Evolutionary conservation across 2,329 filamentous ascomycete genomes (phyloP).

Genomic region (Ophiosphaerella herpotricha): DNA sequence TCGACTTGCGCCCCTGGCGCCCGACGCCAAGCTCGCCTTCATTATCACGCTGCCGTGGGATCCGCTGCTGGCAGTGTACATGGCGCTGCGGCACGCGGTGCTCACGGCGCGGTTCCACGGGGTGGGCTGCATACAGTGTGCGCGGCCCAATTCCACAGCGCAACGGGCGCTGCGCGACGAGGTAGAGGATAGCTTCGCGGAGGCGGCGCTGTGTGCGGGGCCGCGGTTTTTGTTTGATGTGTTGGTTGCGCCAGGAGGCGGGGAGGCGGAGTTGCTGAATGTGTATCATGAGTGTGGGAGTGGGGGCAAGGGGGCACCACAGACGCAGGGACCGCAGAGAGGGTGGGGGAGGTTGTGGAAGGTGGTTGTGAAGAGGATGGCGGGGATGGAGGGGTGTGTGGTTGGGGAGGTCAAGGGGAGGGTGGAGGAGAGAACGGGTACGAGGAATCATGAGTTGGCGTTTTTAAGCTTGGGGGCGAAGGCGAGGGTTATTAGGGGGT

Average conservation of each 20-base stretch:
- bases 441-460: slow-evolving; percentile 23
- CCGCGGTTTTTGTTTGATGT: slow-evolving; percentile 31
- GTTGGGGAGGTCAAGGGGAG: slow-evolving; percentile 24
- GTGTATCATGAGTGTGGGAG: slow-evolving; percentile 34
- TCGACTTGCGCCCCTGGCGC: slow-evolving; percentile 15
- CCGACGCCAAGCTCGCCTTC: slow-evolving; percentile 20
- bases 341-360: slow-evolving; percentile 24
- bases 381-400: slow-evolving; percentile 18
- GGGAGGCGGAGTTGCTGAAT: slow-evolving; percentile 19
- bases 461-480: slow-evolving; percentile 31
- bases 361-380: slow-evolving; percentile 32
- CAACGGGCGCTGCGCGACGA: slow-evolving; percentile 34
- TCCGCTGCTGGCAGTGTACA: slow-evolving; percentile 33
- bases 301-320: slow-evolving; percentile 17
- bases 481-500: slow-evolving; percentile 27
- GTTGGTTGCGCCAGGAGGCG: slow-evolving; percentile 4
- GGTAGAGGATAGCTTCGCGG: slow-evolving; percentile 36
- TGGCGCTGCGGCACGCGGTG: slow-evolving; percentile 31
- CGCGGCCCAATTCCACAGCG: slow-evolving; percentile 38
- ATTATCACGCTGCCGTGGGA: slow-evolving; percentile 28
- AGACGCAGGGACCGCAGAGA: slow-evolving; percentile 33
- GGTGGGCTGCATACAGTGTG: slow-evolving; percentile 38
- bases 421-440: slow-evolving; percentile 24
- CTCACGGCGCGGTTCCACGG: slow-evolving; percentile 38
- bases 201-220: slow-evolving; percentile 30